Evolutionary conservation across 768 basidiomycete species (phyloP).

Genomic region (Hydnomerulius pinastri): DNA sequence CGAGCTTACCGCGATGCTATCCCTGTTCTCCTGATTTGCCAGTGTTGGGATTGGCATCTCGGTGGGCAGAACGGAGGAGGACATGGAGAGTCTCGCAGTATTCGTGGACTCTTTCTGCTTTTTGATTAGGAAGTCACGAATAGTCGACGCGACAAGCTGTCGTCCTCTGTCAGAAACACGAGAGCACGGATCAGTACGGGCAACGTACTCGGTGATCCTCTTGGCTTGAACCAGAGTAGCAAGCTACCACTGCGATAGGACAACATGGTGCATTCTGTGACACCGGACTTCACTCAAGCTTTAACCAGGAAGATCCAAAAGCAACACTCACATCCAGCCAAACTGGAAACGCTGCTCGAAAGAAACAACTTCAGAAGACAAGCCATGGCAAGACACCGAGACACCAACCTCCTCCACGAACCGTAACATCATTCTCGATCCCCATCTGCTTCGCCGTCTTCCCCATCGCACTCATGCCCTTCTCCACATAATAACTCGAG

Average conservation of each 20-base stretch:
- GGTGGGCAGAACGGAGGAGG: slow-evolving; percentile 27
- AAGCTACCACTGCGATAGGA: slow-evolving; percentile 76
- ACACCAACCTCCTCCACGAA: slow-evolving; percentile 76
- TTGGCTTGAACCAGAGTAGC: slow-evolving; percentile 78
- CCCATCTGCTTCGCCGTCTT: slow-evolving; percentile 75
- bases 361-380: not conserved
- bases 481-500: slow-evolving; percentile 84
- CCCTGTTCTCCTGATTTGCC: slow-evolving; percentile 31
- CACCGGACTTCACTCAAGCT: slow-evolving; percentile 3
- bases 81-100: slow-evolving; percentile 22
- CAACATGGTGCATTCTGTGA: slow-evolving; percentile 77
- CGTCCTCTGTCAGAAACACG: slow-evolving; percentile 7
- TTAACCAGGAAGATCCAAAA: not conserved
- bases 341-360: slow-evolving; percentile 70
- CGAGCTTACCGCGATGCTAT: slow-evolving; percentile 30
- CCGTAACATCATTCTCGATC: slow-evolving; percentile 60
- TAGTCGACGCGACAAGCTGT: slow-evolving; percentile 63
- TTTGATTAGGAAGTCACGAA: slow-evolving; percentile 73
- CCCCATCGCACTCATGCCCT: slow-evolving; percentile 82
- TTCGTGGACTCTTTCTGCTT: slow-evolving; percentile 31
- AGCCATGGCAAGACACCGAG: not conserved
- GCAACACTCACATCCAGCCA: slow-evolving; percentile 67
- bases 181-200: not conserved
- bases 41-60: slow-evolving; percentile 32
- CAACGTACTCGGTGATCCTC: slow-evolving; percentile 75